These are phyloP conservation scores for Xerocomellus dryophilus DNA, from an alignment of 768 basidiomycete species.

Conservation along the genomic window DNA sequence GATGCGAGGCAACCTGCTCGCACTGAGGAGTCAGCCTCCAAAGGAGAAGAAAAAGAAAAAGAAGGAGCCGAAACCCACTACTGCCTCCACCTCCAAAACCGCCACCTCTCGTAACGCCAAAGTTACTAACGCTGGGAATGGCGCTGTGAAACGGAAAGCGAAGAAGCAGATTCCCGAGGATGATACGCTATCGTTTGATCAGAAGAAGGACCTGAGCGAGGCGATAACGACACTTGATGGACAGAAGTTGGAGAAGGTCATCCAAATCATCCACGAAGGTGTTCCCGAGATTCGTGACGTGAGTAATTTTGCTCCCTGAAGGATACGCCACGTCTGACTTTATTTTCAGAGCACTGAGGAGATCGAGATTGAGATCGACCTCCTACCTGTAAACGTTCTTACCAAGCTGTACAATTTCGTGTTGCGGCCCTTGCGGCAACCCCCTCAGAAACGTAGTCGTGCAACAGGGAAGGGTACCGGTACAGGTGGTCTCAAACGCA, in stretches of 20 bases:
- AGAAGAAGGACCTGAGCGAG: conserved; percentile 98
- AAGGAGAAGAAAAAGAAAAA: conserved; percentile 73
- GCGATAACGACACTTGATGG: conserved; percentile 87
- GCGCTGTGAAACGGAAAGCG: conserved; percentile 52
- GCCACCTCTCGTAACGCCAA: conserved; percentile 47
- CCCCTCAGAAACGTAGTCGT: conserved; percentile 61
- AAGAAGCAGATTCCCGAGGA: conserved; percentile 74
- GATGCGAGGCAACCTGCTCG: conserved; percentile 67
- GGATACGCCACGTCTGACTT: conserved; percentile 11
- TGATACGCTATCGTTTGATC: conserved; percentile 86
- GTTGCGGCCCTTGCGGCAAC: conserved; percentile 69
- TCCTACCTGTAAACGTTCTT: conserved; percentile 80
- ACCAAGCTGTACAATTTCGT: conserved; percentile 96
- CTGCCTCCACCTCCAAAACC: conserved; percentile 65
- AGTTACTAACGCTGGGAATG: conserved; percentile 34
- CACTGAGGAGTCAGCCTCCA: conserved; percentile 52
- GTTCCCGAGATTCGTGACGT: conserved; percentile 93
- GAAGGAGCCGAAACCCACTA: conserved; percentile 55
- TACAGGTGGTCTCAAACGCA: conserved; percentile 87
- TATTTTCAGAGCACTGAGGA: conserved; percentile 82
- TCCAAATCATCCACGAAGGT: conserved; percentile 92
- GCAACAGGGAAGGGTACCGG: conserved; percentile 71
- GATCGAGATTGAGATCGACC: conserved; percentile 97
- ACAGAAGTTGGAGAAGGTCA: conserved; percentile 80
- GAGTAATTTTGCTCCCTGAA: conserved; percentile 36